phyloP scores from a whole-genome alignment of 805 yeast species.

The Candida sakaeoensis region DNA sequence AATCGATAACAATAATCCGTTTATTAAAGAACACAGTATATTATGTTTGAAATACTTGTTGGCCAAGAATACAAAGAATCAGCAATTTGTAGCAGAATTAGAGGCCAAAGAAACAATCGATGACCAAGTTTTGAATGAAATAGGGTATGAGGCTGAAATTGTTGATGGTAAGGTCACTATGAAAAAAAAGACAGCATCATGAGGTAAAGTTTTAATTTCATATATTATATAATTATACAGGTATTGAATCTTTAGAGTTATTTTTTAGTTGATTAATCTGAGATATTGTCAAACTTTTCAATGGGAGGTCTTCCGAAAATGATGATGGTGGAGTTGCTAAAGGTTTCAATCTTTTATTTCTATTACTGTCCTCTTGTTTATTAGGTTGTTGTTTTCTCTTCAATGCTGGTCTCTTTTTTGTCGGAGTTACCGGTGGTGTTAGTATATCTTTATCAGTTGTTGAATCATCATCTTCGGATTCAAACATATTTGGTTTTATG shows the following conservation, averaged over 20 bases:
- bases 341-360: constrained; percentile 12
- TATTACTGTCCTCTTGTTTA: constrained; percentile 8
- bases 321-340: constrained; percentile 36
- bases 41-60: constrained; percentile 71
- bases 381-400: constrained; percentile 17
- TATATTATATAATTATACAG: constrained; percentile 4
- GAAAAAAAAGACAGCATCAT: constrained; percentile 2
- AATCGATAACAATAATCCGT: constrained; percentile 87
- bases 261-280: constrained; percentile 11
- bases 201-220: neutral
- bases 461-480: constrained; percentile 3
- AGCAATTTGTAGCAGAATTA: constrained; percentile 65
- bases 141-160: constrained; percentile 76
- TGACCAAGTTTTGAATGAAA: constrained; percentile 51
- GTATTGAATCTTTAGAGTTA: constrained; percentile 4
- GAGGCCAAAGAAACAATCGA: constrained; percentile 71
- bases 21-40: constrained; percentile 77
- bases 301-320: constrained; percentile 17
- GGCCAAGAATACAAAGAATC: constrained; percentile 64
- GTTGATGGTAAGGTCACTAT: constrained; percentile 63
- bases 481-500: neutral
- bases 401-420: constrained; percentile 21
- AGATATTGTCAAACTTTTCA: constrained; percentile 10
- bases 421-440: constrained; percentile 35
- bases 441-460: constrained; percentile 11